Evolutionary conservation across 2,329 filamentous ascomycete genomes (phyloP).

Genomic region (Albifimbria verrucaria): DNA sequence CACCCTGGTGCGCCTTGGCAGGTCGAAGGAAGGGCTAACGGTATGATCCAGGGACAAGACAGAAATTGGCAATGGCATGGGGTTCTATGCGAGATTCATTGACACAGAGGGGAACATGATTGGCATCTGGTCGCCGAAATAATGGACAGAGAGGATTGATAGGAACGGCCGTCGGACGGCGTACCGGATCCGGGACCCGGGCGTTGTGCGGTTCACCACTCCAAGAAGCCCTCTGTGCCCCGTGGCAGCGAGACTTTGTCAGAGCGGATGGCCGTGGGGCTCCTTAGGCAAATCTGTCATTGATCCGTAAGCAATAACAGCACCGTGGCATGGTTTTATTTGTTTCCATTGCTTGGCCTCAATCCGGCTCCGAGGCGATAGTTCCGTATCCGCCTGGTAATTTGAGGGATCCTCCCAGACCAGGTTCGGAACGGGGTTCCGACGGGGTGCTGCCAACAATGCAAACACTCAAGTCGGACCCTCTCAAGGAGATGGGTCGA

Average conservation of each 20-base stretch:
- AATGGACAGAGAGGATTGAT: conserved; percentile 3
- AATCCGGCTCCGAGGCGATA: neutral
- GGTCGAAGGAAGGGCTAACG: neutral
- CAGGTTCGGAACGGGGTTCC: neutral
- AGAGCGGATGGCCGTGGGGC: too few relatives aligned
- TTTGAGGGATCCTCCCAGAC: neutral
- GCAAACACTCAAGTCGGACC: neutral
- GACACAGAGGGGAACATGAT: conserved; percentile 37
- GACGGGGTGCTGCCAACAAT: neutral
- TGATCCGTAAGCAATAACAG: too few relatives aligned
- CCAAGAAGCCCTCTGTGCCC: too few relatives aligned
- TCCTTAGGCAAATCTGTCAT: too few relatives aligned
- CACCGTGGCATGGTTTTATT: too few relatives aligned
- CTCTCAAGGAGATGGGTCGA: too few relatives aligned
- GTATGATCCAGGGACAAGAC: conserved; percentile 30
- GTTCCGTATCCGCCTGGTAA: neutral
- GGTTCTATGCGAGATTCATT: conserved; percentile 31
- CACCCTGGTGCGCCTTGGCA: neutral
- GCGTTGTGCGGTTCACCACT: too few relatives aligned
- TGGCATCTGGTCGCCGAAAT: conserved; percentile 29
- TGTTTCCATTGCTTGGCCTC: neutral
- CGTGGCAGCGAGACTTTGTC: too few relatives aligned
- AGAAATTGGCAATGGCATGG: conserved; percentile 28
- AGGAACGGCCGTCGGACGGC: too few relatives aligned
- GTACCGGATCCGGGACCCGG: too few relatives aligned